Evolutionary conservation across 2,329 filamentous ascomycete species (phyloP), one percentile per base, ranked within the genome.

Genomic region (Fusarium bulbicola): DNA sequence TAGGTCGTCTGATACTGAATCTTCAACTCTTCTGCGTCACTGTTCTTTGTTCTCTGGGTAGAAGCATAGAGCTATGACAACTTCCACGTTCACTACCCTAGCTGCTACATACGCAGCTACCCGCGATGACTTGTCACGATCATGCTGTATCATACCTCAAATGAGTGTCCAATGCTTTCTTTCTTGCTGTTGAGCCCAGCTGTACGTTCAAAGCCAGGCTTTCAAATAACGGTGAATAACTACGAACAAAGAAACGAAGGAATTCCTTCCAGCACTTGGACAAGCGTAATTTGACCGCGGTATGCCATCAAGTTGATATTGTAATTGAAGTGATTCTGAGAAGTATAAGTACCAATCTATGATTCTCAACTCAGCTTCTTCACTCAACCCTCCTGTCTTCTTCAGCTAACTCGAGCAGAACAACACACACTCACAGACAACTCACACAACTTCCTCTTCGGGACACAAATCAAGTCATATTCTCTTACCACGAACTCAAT

Each of bases 301-400:
- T 30, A 30, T 30, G 28, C 28, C 28, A 30, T 30, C 10, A 30
- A 30, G 28, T 30, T 30, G 28, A 30, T 30, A 30, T 30, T 30
- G 28, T 30, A 30, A 12, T 30, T 12, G 30, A 30, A 30, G 30
- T 5, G 2, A 18, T 28, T n/a, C 9, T 15, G 14, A 30, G 11
- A 36, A 1, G 7, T 45, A 63, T 68, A 68, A 61, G 37, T 49
- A 56, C 50, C n/a, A 30, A 26, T 43, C 14, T 66, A 1, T 24
- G 8, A 16, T n/a, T 2, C 1, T 9, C 37, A 47, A 37, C 24
- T 40, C 7, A 13, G 30, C 12, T 13, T 32, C 30, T 32, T 32
- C 30, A 30, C 30, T 30, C 30, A 30, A 30, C 30, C 11, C 30
- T 30, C 30, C 1, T 30, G 30, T 30, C 30, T 30, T 12, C 11